These are phyloP conservation scores for Pyrenophora teres DNA, from an alignment of 2,329 filamentous ascomycete genomes.

Conservation along the genomic window DNA sequence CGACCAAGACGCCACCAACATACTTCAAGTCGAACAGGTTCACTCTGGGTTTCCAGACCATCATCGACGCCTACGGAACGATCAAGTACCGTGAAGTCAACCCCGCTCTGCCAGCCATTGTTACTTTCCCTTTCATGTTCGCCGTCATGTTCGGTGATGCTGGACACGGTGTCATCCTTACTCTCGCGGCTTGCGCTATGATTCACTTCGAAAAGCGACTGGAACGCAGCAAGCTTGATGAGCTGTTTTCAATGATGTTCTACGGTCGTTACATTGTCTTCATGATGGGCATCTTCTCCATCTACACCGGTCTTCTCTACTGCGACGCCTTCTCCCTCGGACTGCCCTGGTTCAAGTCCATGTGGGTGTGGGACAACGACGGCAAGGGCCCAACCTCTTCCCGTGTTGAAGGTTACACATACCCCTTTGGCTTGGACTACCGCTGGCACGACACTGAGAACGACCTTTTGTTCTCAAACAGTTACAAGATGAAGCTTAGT, in stretches of 20 bases:
- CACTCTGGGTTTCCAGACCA: slow-evolving; percentile 96
- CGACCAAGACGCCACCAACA: slow-evolving; percentile 95
- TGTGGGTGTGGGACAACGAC: slow-evolving; percentile 82
- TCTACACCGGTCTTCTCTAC: slow-evolving; percentile 97
- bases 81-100: slow-evolving; percentile 98
- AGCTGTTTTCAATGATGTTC: slow-evolving; percentile 97
- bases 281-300: slow-evolving; percentile 96
- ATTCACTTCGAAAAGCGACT: slow-evolving; percentile 95
- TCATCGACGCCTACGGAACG: slow-evolving; percentile 97
- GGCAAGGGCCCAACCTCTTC: slow-evolving; percentile 68
- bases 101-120: slow-evolving; percentile 89
- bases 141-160: slow-evolving; percentile 99
- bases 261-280: slow-evolving; percentile 98
- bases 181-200: slow-evolving; percentile 82
- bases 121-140: slow-evolving; percentile 99
- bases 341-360: slow-evolving; percentile 83
- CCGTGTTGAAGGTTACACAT: slow-evolving; percentile 74
- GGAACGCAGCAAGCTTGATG: slow-evolving; percentile 84
- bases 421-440: slow-evolving; percentile 95
- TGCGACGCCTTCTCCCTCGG: slow-evolving; percentile 97
- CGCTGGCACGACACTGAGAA: slow-evolving; percentile 97
- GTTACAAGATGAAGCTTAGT: slow-evolving; percentile 99
- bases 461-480: slow-evolving; percentile 93
- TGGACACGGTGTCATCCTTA: slow-evolving; percentile 90
- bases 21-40: slow-evolving; percentile 99